phyloP scores from a whole-genome alignment of 176 grass and related monocot genomes.

The Bothriochloa decipiens region DNA sequence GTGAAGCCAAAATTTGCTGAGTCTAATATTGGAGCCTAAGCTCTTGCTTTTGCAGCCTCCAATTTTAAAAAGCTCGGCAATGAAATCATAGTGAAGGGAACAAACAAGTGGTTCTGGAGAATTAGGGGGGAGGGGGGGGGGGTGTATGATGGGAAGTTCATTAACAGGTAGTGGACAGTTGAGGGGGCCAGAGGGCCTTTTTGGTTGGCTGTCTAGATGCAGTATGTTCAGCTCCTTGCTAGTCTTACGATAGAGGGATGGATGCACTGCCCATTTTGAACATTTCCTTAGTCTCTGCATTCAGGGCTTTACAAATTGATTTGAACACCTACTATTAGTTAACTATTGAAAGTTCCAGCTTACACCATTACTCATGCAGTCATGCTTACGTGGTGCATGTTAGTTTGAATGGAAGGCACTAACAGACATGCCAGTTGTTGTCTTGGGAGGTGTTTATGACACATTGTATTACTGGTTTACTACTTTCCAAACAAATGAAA shows the following conservation, averaged over 20 bases:
- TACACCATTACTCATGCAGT: not conserved
- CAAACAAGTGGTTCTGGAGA: not conserved
- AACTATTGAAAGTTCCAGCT: not conserved
- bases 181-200: not conserved
- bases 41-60: not conserved
- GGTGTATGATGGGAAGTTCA: not conserved
- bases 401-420: not conserved
- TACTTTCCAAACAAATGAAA: not conserved
- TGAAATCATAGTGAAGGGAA: not conserved
- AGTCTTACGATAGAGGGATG: not conserved
- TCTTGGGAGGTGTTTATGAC: not conserved
- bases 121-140: not conserved
- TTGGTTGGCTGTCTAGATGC: not conserved
- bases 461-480: not conserved
- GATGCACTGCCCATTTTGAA: not conserved
- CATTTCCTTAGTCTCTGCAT: conserved; percentile 15
- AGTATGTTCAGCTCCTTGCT: not conserved
- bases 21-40: not conserved
- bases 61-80: not conserved
- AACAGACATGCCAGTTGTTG: not conserved
- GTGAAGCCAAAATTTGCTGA: not conserved
- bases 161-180: not conserved
- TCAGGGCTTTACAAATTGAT: not conserved
- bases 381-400: not conserved
- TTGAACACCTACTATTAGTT: not conserved